phyloP scores from a whole-genome alignment of 2,329 filamentous ascomycete species.

The Clonostachys rosea region DNA sequence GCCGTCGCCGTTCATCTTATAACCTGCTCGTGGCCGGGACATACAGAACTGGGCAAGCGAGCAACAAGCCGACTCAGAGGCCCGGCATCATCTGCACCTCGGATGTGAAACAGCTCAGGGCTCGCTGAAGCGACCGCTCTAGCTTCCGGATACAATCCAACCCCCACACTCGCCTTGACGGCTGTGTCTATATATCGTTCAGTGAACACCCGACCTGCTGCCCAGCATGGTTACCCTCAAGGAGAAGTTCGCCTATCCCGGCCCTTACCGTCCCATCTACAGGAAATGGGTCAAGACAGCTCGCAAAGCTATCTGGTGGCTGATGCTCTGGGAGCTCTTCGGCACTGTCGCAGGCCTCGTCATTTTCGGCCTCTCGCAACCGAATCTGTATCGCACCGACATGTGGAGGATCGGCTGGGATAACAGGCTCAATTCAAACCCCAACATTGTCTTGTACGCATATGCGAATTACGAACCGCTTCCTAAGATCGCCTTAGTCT shows the following conservation, averaged over 20 bases:
- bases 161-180: no score
- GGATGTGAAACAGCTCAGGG: no score
- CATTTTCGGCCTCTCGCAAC: constrained; percentile 69
- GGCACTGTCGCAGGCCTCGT: constrained; percentile 62
- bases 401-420: constrained; percentile 71
- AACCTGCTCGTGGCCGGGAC: no score
- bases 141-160: no score
- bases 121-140: no score
- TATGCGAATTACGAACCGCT: constrained; percentile 66
- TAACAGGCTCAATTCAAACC: constrained; percentile 70
- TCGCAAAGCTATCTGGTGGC: constrained; percentile 52
- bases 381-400: constrained; percentile 65
- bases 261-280: constrained; percentile 49
- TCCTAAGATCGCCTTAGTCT: constrained; percentile 62
- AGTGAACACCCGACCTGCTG: no score
- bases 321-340: constrained; percentile 63
- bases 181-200: no score
- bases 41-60: no score
- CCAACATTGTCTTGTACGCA: constrained; percentile 64
- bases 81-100: no score
- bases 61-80: no score
- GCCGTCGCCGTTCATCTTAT: no score
- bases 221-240: constrained; percentile 6
- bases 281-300: constrained; percentile 48
- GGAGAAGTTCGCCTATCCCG: constrained; percentile 4